A percentile compares a stretch with the other conserved stretches of the same genome.
phyloP scores from a whole-genome alignment of 1,284 basidiomycete genomes.

The Tilletia caries region DNA sequence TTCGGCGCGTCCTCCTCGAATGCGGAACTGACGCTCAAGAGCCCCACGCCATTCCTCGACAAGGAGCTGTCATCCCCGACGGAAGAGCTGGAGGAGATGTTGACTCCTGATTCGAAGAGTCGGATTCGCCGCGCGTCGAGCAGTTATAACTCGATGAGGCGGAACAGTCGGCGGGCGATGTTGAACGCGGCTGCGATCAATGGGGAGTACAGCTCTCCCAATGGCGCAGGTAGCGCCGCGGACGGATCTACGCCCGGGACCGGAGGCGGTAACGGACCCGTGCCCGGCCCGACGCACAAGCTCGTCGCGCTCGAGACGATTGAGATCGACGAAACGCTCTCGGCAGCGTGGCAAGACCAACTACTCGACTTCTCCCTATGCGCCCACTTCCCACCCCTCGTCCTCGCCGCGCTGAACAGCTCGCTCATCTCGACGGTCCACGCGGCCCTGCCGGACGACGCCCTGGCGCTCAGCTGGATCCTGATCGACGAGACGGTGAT shows the following conservation, averaged over 20 bases:
- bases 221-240: background rate
- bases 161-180: constrained; percentile 19
- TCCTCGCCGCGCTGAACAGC: constrained; percentile 24
- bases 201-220: background rate
- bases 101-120: background rate
- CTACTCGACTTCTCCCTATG: constrained; percentile 24
- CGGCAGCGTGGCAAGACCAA: constrained; percentile 28
- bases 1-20: background rate
- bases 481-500: constrained; percentile 25
- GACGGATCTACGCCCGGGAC: background rate
- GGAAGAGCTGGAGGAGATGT: background rate
- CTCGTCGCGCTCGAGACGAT: constrained; percentile 11
- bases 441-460: background rate
- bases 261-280: background rate
- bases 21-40: constrained; percentile 6
- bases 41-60: background rate
- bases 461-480: constrained; percentile 18
- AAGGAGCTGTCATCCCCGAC: background rate
- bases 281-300: constrained; percentile 10
- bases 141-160: constrained; percentile 17
- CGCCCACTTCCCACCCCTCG: constrained; percentile 20
- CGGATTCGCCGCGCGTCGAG: background rate
- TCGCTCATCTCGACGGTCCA: background rate
- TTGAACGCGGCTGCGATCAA: constrained; percentile 15
- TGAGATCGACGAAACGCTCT: constrained; percentile 16